These are phyloP conservation scores for Cercospora sp. DNA, from an alignment of 2,329 filamentous ascomycete genomes.

Conservation along the genomic window DNA sequence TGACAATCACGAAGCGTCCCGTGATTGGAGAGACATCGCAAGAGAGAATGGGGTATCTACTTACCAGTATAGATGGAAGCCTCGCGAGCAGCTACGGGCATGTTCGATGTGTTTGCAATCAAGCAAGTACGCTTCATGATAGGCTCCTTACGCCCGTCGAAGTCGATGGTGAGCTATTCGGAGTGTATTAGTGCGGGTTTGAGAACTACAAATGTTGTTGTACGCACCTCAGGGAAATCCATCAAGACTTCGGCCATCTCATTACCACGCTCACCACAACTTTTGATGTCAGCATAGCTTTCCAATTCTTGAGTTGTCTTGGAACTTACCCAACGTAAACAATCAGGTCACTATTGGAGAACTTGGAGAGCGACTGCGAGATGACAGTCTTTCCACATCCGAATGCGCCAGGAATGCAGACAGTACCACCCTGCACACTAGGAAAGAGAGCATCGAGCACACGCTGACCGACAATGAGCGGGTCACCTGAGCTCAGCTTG, in stretches of 20 bases:
- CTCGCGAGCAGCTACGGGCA: slow-evolving; percentile 97
- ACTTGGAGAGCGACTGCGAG: slow-evolving; percentile 96
- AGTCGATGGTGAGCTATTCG: slow-evolving; percentile 77
- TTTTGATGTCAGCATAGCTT: not conserved
- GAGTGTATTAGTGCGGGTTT: slow-evolving; percentile 25
- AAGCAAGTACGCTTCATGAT: slow-evolving; percentile 99
- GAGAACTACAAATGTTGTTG: not conserved
- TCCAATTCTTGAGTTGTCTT: slow-evolving; percentile 45
- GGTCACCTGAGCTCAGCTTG: slow-evolving; percentile 83
- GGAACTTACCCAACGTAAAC: slow-evolving; percentile 83
- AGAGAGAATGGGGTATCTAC: not conserved
- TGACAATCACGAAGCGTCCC: not conserved
- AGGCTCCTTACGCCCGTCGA: slow-evolving; percentile 91
- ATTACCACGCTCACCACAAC: slow-evolving; percentile 86
- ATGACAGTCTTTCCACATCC: slow-evolving; percentile 99
- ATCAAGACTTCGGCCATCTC: slow-evolving; percentile 99
- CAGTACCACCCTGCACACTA: slow-evolving; percentile 92
- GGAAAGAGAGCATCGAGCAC: slow-evolving; percentile 96
- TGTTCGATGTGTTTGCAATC: slow-evolving; percentile 99
- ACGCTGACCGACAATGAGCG: slow-evolving; percentile 94
- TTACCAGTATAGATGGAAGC: slow-evolving; percentile 92
- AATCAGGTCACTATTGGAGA: slow-evolving; percentile 99
- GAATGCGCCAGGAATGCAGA: slow-evolving; percentile 97
- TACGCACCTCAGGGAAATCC: slow-evolving; percentile 84
- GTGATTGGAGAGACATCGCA: not conserved